Evolutionary conservation across 768 basidiomycete species (phyloP).

Genomic region (Chiua virens): DNA sequence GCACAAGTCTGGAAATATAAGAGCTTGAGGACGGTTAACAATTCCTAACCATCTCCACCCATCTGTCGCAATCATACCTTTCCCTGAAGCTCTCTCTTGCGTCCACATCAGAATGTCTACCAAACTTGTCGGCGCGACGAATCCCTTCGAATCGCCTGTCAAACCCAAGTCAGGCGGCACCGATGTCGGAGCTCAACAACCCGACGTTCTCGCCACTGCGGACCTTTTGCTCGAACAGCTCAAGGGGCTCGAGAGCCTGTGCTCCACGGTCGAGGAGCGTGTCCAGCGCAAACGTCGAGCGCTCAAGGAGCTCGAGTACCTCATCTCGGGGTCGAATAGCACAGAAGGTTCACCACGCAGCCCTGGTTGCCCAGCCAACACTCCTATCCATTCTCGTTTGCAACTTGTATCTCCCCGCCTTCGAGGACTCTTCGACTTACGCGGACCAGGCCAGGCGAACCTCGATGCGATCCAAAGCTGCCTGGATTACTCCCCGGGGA

Average conservation of each 20-base stretch:
- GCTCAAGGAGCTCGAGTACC: constrained; percentile 24
- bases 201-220: constrained; percentile 30
- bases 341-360: constrained; percentile 13
- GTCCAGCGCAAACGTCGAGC: constrained; percentile 22
- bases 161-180: background rate
- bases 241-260: constrained; percentile 23
- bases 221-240: constrained; percentile 29
- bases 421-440: constrained; percentile 31
- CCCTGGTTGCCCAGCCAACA: constrained; percentile 23
- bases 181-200: constrained; percentile 3
- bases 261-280: constrained; percentile 22
- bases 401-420: constrained; percentile 26
- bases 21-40: background rate
- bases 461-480: constrained; percentile 22
- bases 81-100: background rate
- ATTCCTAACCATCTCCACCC: background rate
- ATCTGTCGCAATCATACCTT: background rate
- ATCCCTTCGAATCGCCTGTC: constrained; percentile 25
- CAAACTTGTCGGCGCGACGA: background rate
- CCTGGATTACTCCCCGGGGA: constrained; percentile 25
- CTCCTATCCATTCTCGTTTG: constrained; percentile 17
- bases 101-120: constrained; percentile 8
- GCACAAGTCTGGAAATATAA: constrained; percentile 10
- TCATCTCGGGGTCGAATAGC: constrained; percentile 12
- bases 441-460: constrained; percentile 25